phyloP scores from a whole-genome alignment of 2,329 filamentous ascomycete species.

The Trichophyton simii region DNA sequence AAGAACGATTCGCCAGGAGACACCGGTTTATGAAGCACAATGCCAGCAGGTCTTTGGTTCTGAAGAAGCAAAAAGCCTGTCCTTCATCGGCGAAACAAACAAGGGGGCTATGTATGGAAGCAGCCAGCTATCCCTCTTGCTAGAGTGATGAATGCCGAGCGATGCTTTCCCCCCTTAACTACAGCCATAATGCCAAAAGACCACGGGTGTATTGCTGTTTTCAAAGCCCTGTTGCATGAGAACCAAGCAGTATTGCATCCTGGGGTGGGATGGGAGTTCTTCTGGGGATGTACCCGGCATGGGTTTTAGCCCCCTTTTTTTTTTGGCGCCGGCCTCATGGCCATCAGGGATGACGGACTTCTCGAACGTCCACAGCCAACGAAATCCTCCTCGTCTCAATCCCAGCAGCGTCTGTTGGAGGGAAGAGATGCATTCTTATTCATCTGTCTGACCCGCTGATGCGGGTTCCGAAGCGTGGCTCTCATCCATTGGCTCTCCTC shows the following conservation, averaged over 20 bases:
- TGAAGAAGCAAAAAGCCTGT: neutral
- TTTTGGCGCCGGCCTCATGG: neutral
- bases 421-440: neutral
- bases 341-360: neutral
- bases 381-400: neutral
- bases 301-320: neutral
- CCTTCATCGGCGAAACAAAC: neutral
- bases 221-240: neutral
- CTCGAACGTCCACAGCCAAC: neutral
- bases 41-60: neutral
- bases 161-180: neutral
- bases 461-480: neutral
- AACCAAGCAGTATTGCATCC: neutral
- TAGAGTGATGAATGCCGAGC: neutral
- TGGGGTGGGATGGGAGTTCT: neutral
- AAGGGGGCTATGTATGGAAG: neutral
- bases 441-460: neutral
- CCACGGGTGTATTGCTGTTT: neutral
- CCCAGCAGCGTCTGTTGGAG: neutral
- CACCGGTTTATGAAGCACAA: neutral
- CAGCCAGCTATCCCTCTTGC: neutral
- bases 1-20: neutral
- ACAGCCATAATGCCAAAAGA: neutral
- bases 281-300: neutral
- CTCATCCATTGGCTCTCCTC: neutral